phyloP scores from a whole-genome alignment of 495 filamentous ascomycete genomes.

The Aspergillus cavernicola region DNA sequence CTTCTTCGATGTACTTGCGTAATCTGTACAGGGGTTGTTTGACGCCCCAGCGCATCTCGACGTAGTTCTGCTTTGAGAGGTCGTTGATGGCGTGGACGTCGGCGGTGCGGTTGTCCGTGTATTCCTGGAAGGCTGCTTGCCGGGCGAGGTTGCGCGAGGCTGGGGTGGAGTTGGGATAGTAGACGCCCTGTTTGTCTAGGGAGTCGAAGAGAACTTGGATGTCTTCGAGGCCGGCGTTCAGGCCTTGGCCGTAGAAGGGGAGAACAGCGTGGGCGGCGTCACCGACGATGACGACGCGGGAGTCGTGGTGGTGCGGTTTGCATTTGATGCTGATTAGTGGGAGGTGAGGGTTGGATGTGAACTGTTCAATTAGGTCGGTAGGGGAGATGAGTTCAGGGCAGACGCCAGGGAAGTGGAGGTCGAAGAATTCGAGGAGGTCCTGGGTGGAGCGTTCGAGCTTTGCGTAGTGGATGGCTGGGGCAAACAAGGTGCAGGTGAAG shows the following conservation, averaged over 20 bases:
- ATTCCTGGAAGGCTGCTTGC: constrained; percentile 63
- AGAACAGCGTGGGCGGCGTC: constrained; percentile 98
- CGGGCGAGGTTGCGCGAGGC: constrained; percentile 41
- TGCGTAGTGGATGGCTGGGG: constrained; percentile 52
- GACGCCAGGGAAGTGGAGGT: constrained; percentile 80
- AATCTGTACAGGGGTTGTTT: constrained; percentile 68
- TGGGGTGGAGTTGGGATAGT: constrained; percentile 26
- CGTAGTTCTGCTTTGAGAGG: constrained; percentile 84
- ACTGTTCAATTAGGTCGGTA: constrained; percentile 64
- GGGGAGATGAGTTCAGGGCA: constrained; percentile 71
- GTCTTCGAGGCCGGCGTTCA: constrained; percentile 85
- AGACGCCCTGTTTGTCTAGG: constrained; percentile 61
- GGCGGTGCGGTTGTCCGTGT: constrained; percentile 63
- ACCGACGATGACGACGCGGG: constrained; percentile 80
- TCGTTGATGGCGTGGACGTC: constrained; percentile 92
- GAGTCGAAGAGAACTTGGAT: constrained; percentile 73
- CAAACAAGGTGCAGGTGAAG: constrained; percentile 95
- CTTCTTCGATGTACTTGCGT: constrained; percentile 83
- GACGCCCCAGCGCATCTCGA: constrained; percentile 87
- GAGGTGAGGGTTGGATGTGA: constrained; percentile 76
- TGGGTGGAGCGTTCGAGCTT: constrained; percentile 53
- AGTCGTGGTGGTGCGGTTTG: constrained; percentile 74
- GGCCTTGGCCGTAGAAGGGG: constrained; percentile 88
- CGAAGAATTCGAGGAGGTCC: constrained; percentile 67
- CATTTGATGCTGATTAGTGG: constrained; percentile 93